Evolutionary conservation across 169 alveolate genomes (phyloP).

Genomic region (Plasmodium yoelii): DNA sequence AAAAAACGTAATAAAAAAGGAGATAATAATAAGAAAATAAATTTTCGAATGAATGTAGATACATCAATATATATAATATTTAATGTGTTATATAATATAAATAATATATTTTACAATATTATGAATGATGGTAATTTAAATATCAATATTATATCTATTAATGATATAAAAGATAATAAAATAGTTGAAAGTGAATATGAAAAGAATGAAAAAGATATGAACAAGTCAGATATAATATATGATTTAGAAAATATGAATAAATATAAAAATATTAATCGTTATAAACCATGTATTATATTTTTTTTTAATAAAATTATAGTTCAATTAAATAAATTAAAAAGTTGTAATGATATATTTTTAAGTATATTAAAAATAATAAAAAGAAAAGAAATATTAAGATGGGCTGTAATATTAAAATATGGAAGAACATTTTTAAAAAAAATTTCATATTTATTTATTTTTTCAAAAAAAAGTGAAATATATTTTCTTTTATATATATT

Average conservation of each 20-base stretch:
- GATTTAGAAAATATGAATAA: slow-evolving; percentile 24
- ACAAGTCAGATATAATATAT: not conserved
- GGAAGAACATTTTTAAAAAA: slow-evolving; percentile 56
- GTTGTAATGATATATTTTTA: slow-evolving; percentile 10
- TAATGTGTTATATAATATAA: slow-evolving; percentile 51
- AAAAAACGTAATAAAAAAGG: slow-evolving; percentile 16
- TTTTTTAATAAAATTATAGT: not conserved
- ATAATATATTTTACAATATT: slow-evolving; percentile 33
- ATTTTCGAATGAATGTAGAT: slow-evolving; percentile 45
- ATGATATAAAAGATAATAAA: slow-evolving; percentile 34
- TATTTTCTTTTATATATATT: slow-evolving; percentile 49
- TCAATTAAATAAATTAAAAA: slow-evolving; percentile 10
- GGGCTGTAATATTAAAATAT: slow-evolving; percentile 23
- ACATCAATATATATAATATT: slow-evolving; percentile 51
- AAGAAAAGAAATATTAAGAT: slow-evolving; percentile 48
- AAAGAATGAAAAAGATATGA: not conserved
- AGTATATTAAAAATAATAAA: slow-evolving; percentile 50
- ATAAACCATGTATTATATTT: slow-evolving; percentile 8
- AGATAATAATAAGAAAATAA: slow-evolving; percentile 10
- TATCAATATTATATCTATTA: slow-evolving; percentile 13
- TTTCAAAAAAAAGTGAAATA: slow-evolving; percentile 44
- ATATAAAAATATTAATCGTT: slow-evolving; percentile 18
- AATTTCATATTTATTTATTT: slow-evolving; percentile 15
- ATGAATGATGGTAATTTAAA: slow-evolving; percentile 39
- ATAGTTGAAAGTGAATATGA: slow-evolving; percentile 8